Evolutionary conservation across 257 asterid genomes (phyloP).

Genomic region (Coffea eugenioides): DNA sequence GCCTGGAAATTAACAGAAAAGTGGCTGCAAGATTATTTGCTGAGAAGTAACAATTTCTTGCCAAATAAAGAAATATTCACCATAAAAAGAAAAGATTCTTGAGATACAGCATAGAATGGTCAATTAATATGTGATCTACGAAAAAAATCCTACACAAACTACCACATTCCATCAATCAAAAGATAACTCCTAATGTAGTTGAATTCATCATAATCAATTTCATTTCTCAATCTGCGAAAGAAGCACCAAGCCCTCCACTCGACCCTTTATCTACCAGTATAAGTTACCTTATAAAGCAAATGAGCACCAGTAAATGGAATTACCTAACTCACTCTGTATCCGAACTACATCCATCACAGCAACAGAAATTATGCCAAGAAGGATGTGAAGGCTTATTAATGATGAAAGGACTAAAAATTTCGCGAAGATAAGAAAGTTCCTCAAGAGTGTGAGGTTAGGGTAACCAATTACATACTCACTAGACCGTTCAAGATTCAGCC

Average conservation of each 20-base stretch:
- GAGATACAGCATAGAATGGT: not conserved
- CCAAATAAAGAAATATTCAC: not conserved
- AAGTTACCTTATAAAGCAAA: not conserved
- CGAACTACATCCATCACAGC: not conserved
- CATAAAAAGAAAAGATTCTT: not conserved
- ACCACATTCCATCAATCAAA: not conserved
- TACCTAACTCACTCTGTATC: too few species aligned
- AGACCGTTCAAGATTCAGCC: slow-evolving; percentile 68
- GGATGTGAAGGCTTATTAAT: not conserved
- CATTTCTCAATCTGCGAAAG: not conserved
- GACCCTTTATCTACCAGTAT: not conserved
- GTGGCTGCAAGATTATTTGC: not conserved
- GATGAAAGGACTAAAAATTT: not conserved
- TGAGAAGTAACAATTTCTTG: not conserved
- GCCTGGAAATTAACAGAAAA: slow-evolving; percentile 45
- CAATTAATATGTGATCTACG: not conserved
- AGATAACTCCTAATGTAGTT: not conserved
- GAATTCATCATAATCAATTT: not conserved
- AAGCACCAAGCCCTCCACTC: not conserved
- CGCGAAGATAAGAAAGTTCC: not conserved
- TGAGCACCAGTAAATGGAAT: not conserved
- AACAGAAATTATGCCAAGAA: not conserved
- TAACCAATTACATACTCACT: slow-evolving; percentile 77
- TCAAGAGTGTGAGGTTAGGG: not conserved
- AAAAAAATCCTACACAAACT: too few species aligned